Conservation (phyloP, 306 rosid species). For the Prunus mume region DNA sequence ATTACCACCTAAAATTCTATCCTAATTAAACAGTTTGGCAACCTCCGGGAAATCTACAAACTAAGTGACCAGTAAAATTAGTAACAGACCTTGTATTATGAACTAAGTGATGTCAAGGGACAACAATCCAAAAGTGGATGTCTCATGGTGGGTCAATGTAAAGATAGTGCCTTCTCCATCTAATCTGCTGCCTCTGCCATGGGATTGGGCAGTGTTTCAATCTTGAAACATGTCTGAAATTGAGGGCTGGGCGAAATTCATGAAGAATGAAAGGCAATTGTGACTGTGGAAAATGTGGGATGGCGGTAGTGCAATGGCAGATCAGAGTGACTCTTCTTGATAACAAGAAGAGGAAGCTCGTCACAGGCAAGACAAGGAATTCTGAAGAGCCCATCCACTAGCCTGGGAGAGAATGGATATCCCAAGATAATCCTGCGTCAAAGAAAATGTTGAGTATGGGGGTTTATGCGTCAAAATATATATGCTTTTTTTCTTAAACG, state of each 20-base stretch:
- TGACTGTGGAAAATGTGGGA: slow-evolving; percentile 72
- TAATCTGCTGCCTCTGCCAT: slow-evolving; percentile 76
- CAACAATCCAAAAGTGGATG: slow-evolving; percentile 93
- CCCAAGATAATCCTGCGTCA: slow-evolving; percentile 99
- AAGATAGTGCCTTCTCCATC: slow-evolving; percentile 80
- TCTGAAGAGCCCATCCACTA: slow-evolving; percentile 86
- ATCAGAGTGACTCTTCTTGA: slow-evolving; percentile 75
- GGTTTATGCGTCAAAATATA: slow-evolving; percentile 63
- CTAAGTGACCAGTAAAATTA: slow-evolving; percentile 84
- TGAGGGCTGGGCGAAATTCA: slow-evolving; percentile 82
- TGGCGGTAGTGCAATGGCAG: slow-evolving; percentile 68
- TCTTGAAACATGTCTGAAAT: slow-evolving; percentile 65
- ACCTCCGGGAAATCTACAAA: slow-evolving; percentile 62
- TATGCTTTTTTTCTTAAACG: slow-evolving; percentile 47
- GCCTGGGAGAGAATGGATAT: slow-evolving; percentile 79
- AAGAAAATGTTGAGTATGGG: slow-evolving; percentile 99
- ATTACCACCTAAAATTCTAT: slow-evolving; percentile 43
- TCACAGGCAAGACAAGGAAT: slow-evolving; percentile 67
- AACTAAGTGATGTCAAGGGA: slow-evolving; percentile 89
- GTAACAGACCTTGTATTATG: slow-evolving; percentile 92
- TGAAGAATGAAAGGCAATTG: slow-evolving; percentile 70
- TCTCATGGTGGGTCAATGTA: slow-evolving; percentile 84
- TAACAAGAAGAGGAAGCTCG: slow-evolving; percentile 60
- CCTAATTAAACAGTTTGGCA: slow-evolving; percentile 52
- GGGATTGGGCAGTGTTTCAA: slow-evolving; percentile 77